Evolutionary conservation across 805 yeast genomes (phyloP).

Genomic region (Lachancea sp.): DNA sequence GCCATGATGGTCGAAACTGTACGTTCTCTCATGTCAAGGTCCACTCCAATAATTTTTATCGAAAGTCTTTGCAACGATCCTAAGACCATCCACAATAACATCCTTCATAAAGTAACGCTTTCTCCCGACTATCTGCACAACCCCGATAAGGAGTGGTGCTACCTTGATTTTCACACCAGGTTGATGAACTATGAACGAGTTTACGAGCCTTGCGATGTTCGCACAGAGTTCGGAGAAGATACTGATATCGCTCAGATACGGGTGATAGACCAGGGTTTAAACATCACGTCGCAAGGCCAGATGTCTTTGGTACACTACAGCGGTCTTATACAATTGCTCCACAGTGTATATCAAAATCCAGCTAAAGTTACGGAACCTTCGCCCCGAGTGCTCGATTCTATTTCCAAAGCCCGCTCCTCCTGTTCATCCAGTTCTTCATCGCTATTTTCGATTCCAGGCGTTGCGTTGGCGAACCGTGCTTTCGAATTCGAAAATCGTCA

Average conservation of each 20-base stretch:
- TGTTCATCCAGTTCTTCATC: constrained; percentile 10
- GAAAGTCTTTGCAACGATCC: constrained; percentile 32
- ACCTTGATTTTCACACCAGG: constrained; percentile 38
- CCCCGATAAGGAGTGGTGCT: constrained; percentile 20
- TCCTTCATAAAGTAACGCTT: constrained; percentile 26
- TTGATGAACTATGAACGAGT: constrained; percentile 47
- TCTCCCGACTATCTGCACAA: constrained; percentile 30
- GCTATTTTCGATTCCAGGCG: constrained; percentile 5
- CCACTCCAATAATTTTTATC: constrained; percentile 31
- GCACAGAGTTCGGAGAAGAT: constrained; percentile 1
- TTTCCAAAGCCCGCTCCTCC: constrained; percentile 2
- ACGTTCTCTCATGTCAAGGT: constrained; percentile 13
- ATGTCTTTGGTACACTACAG: constrained; percentile 1
- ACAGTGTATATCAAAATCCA: constrained; percentile 1
- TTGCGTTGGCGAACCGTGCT: background rate
- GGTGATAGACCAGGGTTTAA: constrained; percentile 5
- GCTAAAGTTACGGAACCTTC: background rate
- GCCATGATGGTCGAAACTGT: constrained; percentile 36
- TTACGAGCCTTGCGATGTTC: constrained; percentile 36
- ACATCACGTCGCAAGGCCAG: background rate
- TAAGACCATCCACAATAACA: constrained; percentile 27
- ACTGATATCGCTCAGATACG: background rate
- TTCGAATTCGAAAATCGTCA: constrained; percentile 4
- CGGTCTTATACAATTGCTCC: constrained; percentile 3
- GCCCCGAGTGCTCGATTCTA: constrained; percentile 2